Base-by-base conservation (phyloP, 192 early-diverging fungal genomes). In the Podila epicladia region DNA sequence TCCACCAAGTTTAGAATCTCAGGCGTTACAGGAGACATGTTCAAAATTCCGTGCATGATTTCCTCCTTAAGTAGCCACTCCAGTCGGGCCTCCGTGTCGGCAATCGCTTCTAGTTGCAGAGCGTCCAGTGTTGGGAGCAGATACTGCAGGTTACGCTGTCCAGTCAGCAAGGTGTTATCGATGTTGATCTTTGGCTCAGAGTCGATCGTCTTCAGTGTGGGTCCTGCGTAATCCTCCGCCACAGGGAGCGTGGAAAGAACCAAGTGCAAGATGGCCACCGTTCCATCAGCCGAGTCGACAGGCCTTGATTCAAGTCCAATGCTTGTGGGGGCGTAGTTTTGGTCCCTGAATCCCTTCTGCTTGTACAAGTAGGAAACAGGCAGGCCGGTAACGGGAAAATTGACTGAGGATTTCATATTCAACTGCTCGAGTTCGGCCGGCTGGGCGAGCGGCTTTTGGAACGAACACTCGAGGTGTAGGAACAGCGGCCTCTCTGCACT, bases 401-500 rank as follows among this genome's bases (percentile, higher is more conserved):
- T 82, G 41, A 75, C 73, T 0, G 67, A 73, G 26, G 79, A 37
- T 58, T 70, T 75, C 33, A 72, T 41, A 37, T 50, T 74, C 0
- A 70, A 26, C 37, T 82, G 75, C 19, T 87, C 88, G 58, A 82
- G 74, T 29, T 85, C 89, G 19, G 61, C 33, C 29, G 65, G 31
- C 24, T 65, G 74, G 0, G 67, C 26, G 19, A 67, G 15, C 0
- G 86, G 85, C 58, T 93, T 93, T 59, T 83, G 71, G 50, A 95
- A 90, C 9, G 84, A 88, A 64, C 88, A 91, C 70, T 95, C 93
- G 0, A 92, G 72, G 48, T 89, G 84, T 6, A 95, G 70, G 63
- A 94, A 92, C 1, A 95, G 80, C 4, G 94, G 94, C 28, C 87
- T 86, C 32, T 93, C 89, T 9, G 93, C 91, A 66, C 86, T 91